These are phyloP conservation scores for Microglena sp. DNA, from an alignment of 139 green algal genomes.

Conservation along the genomic window DNA sequence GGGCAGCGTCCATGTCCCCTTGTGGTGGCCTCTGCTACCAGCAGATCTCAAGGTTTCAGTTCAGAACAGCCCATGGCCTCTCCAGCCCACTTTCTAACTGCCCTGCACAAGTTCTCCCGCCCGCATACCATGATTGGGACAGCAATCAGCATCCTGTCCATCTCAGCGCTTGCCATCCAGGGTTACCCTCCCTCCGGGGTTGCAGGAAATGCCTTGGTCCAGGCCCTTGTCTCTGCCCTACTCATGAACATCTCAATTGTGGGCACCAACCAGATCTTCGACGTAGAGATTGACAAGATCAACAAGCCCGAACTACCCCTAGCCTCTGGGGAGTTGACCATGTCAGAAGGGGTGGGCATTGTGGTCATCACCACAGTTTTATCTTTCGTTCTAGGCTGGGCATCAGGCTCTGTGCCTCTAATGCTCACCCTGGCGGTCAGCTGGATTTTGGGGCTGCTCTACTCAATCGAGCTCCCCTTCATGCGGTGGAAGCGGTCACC, in stretches of 20 bases:
- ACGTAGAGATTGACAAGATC: slow-evolving; percentile 83
- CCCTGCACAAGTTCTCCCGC: slow-evolving; percentile 25
- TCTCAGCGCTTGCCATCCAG: slow-evolving; percentile 69
- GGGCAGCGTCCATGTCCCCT: too few relatives aligned
- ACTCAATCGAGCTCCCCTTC: slow-evolving; percentile 76
- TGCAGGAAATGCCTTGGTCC: slow-evolving; percentile 11
- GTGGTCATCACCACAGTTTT: slow-evolving; percentile 14
- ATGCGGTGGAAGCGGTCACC: slow-evolving; percentile 89
- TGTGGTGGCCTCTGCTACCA: too few relatives aligned
- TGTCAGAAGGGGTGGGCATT: slow-evolving; percentile 33
- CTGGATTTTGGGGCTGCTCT: slow-evolving; percentile 75
- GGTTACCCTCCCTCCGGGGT: not conserved
- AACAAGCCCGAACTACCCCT: slow-evolving; percentile 98
- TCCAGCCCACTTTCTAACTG: not conserved
- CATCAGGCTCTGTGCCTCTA: slow-evolving; percentile 41
- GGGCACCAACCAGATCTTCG: slow-evolving; percentile 73
- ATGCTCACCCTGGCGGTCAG: slow-evolving; percentile 61
- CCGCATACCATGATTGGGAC: slow-evolving; percentile 91
- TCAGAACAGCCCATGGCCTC: too few relatives aligned
- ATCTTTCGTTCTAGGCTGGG: slow-evolving; percentile 30
- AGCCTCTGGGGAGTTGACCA: slow-evolving; percentile 72
- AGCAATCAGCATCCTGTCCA: slow-evolving; percentile 59
- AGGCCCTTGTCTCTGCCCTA: slow-evolving; percentile 73
- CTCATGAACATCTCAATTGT: slow-evolving; percentile 94
- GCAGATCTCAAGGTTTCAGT: too few relatives aligned